Evolutionary conservation across 75 land plant species (phyloP).

Genomic region (Picea glauca): DNA sequence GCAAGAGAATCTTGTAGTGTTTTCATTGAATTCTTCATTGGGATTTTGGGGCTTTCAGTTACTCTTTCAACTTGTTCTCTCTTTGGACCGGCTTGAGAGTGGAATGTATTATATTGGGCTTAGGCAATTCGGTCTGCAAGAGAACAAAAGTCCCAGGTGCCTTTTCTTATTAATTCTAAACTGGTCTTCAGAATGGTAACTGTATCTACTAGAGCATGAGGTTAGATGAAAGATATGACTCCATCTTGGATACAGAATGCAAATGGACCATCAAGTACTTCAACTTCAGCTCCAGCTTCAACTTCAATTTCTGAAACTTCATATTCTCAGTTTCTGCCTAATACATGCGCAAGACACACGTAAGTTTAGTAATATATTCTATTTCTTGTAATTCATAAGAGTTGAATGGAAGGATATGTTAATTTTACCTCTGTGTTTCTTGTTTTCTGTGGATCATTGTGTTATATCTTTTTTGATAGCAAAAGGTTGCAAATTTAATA

Average conservation of each 20-base stretch:
- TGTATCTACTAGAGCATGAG: too few relatives aligned
- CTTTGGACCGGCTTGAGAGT: too few relatives aligned
- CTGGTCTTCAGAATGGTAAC: too few relatives aligned
- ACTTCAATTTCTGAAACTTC: not conserved
- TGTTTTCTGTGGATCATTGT: not conserved
- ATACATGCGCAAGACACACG: not conserved
- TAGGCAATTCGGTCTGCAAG: too few relatives aligned
- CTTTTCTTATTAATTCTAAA: too few relatives aligned
- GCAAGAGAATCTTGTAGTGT: too few relatives aligned
- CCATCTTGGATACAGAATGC: constrained; percentile 4
- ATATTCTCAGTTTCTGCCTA: not conserved
- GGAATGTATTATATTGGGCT: too few relatives aligned
- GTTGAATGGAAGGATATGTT: not conserved
- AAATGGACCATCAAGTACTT: not conserved
- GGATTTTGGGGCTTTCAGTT: too few relatives aligned
- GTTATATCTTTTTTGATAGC: not conserved
- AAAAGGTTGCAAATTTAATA: not conserved
- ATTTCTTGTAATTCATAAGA: not conserved
- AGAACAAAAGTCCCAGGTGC: too few relatives aligned
- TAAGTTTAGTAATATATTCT: not conserved
- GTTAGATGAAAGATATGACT: constrained; percentile 8
- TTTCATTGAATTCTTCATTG: too few relatives aligned
- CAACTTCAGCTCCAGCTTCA: not conserved
- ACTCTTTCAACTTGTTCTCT: too few relatives aligned
- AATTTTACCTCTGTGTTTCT: not conserved